A percentile compares a stretch with the other conserved stretches of the same genome.
Evolutionary conservation across 306 rosid genomes (phyloP).

Genomic region (Lotus japonicus): DNA sequence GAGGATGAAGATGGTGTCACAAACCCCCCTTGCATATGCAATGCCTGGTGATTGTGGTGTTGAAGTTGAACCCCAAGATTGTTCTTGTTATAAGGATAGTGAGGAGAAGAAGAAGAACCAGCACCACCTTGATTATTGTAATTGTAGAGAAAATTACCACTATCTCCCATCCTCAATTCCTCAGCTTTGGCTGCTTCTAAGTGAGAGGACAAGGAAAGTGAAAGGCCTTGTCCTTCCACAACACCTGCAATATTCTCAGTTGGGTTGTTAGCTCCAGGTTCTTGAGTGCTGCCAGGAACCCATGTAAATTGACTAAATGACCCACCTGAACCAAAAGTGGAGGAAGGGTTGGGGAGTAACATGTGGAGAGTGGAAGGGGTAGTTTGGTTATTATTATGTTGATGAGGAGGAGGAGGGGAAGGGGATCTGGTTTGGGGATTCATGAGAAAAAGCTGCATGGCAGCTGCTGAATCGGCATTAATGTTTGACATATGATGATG

Average conservation of each 20-base stretch:
- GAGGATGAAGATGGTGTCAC: slow-evolving; percentile 21
- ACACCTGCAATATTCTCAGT: slow-evolving; percentile 34
- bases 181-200: slow-evolving; percentile 58
- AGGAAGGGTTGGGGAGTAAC: slow-evolving; percentile 56
- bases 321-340: slow-evolving; percentile 24
- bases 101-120: slow-evolving; percentile 13
- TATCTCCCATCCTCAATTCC: slow-evolving; percentile 51
- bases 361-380: slow-evolving; percentile 52
- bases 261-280: not conserved
- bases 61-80: not conserved
- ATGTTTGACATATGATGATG: slow-evolving; percentile 49
- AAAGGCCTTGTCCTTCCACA: slow-evolving; percentile 67
- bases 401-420: slow-evolving; percentile 51
- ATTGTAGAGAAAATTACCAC: slow-evolving; percentile 26
- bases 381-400: not conserved
- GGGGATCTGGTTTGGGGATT: slow-evolving; percentile 83
- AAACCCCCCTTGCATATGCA: slow-evolving; percentile 35
- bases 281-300: slow-evolving; percentile 25
- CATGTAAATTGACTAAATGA: slow-evolving; percentile 67
- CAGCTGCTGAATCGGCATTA: slow-evolving; percentile 86
- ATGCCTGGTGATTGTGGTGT: slow-evolving; percentile 18
- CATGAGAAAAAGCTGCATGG: slow-evolving; percentile 97
- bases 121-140: slow-evolving; percentile 34
- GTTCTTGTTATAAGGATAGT: slow-evolving; percentile 37
- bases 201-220: slow-evolving; percentile 53